Percentiles rank a stretch among this genome's conserved stretches.
Conservation (phyloP, 441 rosid genomes). For the Adansonia gregorii region DNA sequence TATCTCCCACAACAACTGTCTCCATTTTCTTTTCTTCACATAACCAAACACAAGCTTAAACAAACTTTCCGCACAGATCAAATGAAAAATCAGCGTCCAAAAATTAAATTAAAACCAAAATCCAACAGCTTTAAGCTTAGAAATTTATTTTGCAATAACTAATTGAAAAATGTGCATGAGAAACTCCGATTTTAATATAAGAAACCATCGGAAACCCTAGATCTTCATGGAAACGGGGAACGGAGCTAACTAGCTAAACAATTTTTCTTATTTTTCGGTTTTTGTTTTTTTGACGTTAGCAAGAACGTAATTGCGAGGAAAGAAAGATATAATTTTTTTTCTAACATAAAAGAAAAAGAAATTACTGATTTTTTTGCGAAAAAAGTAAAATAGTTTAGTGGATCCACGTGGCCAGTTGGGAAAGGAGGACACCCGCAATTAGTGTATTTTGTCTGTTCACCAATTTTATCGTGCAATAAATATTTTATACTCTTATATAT, state of each 20-base stretch:
- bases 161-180: conserved; percentile 9
- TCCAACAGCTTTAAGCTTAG: not conserved
- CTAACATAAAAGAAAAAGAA: not conserved
- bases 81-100: conserved; percentile 14
- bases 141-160: not conserved
- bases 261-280: not conserved
- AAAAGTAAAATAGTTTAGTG: conserved; percentile 18
- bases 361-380: not conserved
- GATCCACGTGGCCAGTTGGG: conserved; percentile 35
- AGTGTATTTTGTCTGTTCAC: too few relatives aligned
- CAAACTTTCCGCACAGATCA: conserved; percentile 27
- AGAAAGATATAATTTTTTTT: conserved; percentile 30
- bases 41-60: conserved; percentile 33
- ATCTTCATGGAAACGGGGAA: conserved; percentile 42
- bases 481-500: too few relatives aligned
- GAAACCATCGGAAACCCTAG: conserved; percentile 42
- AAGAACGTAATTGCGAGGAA: conserved; percentile 32
- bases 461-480: too few relatives aligned
- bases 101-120: not conserved
- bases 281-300: not conserved
- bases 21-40: conserved; percentile 57
- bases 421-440: not conserved
- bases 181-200: conserved; percentile 30
- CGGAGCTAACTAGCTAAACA: not conserved
- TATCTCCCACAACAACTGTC: conserved; percentile 54